These are phyloP conservation scores for Phoma sp. DNA, from an alignment of 2,329 filamentous ascomycete species.

Conservation along the genomic window DNA sequence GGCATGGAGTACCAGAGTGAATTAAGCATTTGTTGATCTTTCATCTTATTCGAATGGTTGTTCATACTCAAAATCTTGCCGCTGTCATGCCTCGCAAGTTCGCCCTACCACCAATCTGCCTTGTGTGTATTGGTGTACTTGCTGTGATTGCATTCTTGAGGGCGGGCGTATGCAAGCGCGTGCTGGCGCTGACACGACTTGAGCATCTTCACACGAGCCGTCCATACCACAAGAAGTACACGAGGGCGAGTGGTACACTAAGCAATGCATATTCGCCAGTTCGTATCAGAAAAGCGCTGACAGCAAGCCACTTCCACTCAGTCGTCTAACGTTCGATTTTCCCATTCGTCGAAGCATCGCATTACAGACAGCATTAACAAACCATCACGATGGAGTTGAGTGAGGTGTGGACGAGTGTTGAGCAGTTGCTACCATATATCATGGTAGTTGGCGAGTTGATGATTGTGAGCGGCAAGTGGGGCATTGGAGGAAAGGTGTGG, in stretches of 20 bases:
- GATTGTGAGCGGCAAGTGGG: too few relatives aligned
- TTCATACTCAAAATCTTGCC: background rate
- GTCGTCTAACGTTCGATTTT: conserved; percentile 1
- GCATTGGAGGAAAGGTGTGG: too few relatives aligned
- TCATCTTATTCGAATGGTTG: too few relatives aligned
- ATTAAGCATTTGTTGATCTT: background rate
- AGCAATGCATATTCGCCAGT: conserved; percentile 6
- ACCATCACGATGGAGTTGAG: background rate
- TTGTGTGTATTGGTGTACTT: too few relatives aligned
- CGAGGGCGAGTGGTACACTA: conserved; percentile 4
- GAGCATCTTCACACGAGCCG: background rate
- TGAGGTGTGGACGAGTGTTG: too few relatives aligned
- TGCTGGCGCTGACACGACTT: background rate
- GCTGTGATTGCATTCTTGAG: too few relatives aligned
- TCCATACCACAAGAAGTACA: background rate
- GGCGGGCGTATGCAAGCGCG: background rate
- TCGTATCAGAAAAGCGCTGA: conserved; percentile 3
- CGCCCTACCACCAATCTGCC: too few relatives aligned
- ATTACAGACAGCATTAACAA: background rate
- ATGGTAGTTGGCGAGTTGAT: too few relatives aligned
- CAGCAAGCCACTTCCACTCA: conserved; percentile 1
- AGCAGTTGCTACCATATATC: too few relatives aligned
- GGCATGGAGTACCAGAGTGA: background rate
- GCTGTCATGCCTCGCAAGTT: too few relatives aligned
- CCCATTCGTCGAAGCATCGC: background rate